Evolutionary conservation across 352 stramenopile genomes (phyloP).

Genomic region (Globisporangium perplexum): DNA sequence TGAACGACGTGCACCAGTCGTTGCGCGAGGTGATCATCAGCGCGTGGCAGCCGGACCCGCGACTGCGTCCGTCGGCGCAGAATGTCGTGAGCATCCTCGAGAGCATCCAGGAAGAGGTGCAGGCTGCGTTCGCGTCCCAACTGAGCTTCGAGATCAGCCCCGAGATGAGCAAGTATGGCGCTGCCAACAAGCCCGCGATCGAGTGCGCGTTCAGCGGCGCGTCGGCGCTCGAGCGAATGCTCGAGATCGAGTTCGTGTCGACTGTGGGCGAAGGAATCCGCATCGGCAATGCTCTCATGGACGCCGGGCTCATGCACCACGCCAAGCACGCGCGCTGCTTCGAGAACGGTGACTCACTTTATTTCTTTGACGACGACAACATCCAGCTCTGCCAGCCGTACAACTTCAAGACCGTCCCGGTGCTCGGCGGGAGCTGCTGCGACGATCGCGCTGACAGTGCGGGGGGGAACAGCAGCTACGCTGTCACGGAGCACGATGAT

Average conservation of each 20-base stretch:
- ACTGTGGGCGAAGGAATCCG: constrained; percentile 23
- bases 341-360: constrained; percentile 7
- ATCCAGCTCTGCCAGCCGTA: constrained; percentile 18
- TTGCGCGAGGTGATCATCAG: constrained; percentile 18
- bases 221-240: constrained; percentile 15
- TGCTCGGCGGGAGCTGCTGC: constrained; percentile 1
- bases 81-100: constrained; percentile 22
- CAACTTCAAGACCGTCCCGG: constrained; percentile 5
- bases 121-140: constrained; percentile 4
- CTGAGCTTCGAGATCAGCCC: constrained; percentile 3
- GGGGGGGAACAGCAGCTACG: constrained; percentile 30
- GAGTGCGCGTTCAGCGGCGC: constrained; percentile 4
- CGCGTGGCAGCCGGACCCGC: constrained; percentile 15
- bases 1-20: constrained; percentile 6
- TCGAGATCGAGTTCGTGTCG: constrained; percentile 18
- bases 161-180: constrained; percentile 2
- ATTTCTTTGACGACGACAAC: constrained; percentile 25
- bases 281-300: constrained; percentile 44
- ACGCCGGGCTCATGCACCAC: constrained; percentile 41
- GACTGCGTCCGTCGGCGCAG: constrained; percentile 16
- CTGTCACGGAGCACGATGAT: constrained; percentile 2
- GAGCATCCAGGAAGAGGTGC: constrained; percentile 19
- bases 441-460: background rate
- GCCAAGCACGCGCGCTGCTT: constrained; percentile 23
- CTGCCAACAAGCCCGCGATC: background rate